These are phyloP conservation scores for Pichia sp. DNA, from an alignment of 1,139 yeast genomes.

Conservation along the genomic window DNA sequence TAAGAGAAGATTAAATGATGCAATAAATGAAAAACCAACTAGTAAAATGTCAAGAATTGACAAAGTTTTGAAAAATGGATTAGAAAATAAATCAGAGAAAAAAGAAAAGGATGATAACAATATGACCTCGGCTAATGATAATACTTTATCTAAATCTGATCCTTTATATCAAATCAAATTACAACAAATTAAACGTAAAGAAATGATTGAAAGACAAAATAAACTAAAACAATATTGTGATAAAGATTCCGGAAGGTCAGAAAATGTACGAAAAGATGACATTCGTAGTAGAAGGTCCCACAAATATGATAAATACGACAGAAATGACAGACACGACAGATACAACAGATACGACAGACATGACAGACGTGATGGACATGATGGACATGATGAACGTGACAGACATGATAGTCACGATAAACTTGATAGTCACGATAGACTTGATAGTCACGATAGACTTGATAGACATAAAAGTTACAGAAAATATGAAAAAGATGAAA, in stretches of 20 bases:
- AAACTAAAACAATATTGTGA: constrained; percentile 4
- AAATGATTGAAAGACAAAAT: constrained; percentile 11
- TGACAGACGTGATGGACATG: too few species aligned
- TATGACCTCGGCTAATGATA: neutral
- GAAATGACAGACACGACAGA: neutral
- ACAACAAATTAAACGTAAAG: constrained; percentile 29
- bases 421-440: too few species aligned
- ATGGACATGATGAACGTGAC: too few species aligned
- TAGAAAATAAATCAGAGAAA: constrained; percentile 10
- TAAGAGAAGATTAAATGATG: constrained; percentile 39
- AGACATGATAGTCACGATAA: too few species aligned
- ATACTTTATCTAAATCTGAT: constrained; percentile 36
- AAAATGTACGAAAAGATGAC: neutral
- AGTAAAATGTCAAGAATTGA: constrained; percentile 12
- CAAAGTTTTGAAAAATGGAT: constrained; percentile 18
- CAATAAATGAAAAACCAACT: constrained; percentile 20
- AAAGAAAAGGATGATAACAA: constrained; percentile 5
- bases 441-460: too few species aligned
- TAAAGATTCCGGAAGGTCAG: too few species aligned
- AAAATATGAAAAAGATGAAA: neutral
- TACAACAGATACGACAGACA: neutral
- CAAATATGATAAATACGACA: too few species aligned
- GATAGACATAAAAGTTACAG: neutral
- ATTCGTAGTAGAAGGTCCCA: neutral
- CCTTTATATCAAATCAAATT: constrained; percentile 48